Conservation (phyloP, 257 asterid genomes). For the Primulina eburnea region DNA sequence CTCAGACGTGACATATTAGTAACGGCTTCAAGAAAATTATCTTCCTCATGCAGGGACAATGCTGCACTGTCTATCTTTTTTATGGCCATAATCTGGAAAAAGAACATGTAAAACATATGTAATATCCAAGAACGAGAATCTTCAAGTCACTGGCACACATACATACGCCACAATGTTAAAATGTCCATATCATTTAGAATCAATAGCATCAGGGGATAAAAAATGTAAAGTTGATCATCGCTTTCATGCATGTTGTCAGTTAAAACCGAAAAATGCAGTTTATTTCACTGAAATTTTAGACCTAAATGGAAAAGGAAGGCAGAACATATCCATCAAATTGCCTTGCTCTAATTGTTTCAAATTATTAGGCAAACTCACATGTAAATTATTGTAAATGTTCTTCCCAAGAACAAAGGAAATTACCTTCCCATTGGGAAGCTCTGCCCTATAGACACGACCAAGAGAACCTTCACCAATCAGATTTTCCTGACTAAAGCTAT, state of each 20-base stretch:
- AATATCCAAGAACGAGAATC: constrained; percentile 16
- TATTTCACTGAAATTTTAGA: constrained; percentile 4
- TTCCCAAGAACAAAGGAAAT: constrained; percentile 21
- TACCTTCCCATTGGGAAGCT: constrained; percentile 88
- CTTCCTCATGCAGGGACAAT: constrained; percentile 89
- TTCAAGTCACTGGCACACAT: background rate
- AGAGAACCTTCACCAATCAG: constrained; percentile 94
- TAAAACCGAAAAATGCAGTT: background rate
- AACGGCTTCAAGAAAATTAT: constrained; percentile 79
- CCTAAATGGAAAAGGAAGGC: background rate
- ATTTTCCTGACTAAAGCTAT: constrained; percentile 94
- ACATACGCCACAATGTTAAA: background rate
- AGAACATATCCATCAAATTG: background rate
- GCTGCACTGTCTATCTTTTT: constrained; percentile 89
- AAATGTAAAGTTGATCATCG: background rate
- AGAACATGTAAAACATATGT: constrained; percentile 9
- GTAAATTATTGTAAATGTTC: constrained; percentile 10
- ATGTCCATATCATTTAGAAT: background rate
- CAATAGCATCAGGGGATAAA: constrained; percentile 2
- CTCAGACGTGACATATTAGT: constrained; percentile 89
- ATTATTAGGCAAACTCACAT: background rate
- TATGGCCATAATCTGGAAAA: constrained; percentile 68
- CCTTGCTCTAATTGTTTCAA: constrained; percentile 2
- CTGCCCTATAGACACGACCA: constrained; percentile 95
- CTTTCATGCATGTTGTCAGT: constrained; percentile 11